Percentiles rank a stretch among this genome's conserved stretches.
Evolutionary conservation across 164 flowering plant species (phyloP).

Genomic region (Annona squamosa): DNA sequence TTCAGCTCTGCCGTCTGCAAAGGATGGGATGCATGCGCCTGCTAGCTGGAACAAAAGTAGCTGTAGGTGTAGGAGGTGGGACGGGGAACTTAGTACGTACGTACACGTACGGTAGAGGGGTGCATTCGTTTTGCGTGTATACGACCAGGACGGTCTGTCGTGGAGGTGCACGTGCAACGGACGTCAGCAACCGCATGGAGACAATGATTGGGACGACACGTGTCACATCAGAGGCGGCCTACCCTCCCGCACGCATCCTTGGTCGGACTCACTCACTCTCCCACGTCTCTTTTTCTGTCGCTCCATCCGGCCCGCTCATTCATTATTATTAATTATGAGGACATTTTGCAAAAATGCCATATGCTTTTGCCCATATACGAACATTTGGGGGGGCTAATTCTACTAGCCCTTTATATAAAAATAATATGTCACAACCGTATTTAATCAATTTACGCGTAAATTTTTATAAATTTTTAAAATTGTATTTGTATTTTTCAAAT

Average conservation of each 20-base stretch:
- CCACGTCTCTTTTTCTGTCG: not conserved
- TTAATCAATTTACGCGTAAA: too few species aligned
- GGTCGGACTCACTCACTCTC: not conserved
- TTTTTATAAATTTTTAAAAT: too few species aligned
- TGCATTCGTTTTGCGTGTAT: not conserved
- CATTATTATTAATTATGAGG: not conserved
- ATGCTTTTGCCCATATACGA: too few species aligned
- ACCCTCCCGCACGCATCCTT: constrained; percentile 45
- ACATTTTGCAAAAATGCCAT: too few species aligned
- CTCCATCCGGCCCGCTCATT: not conserved
- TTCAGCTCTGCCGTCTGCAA: too few species aligned
- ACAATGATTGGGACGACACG: constrained; percentile 28
- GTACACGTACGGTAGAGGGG: constrained; percentile 14
- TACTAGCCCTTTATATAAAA: too few species aligned
- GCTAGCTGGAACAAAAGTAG: too few species aligned
- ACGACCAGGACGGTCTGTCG: not conserved
- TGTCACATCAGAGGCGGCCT: not conserved
- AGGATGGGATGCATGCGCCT: too few species aligned
- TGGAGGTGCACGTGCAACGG: constrained; percentile 20
- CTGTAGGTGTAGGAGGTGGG: not conserved
- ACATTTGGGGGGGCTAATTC: too few species aligned
- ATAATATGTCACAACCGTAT: too few species aligned
- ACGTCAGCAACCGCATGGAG: constrained; percentile 1
- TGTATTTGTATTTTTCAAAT: too few species aligned
- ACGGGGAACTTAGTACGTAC: constrained; percentile 3